Base-by-base conservation (phyloP, 495 filamentous ascomycete species). In the Hypomontagnella submonticulosa region DNA sequence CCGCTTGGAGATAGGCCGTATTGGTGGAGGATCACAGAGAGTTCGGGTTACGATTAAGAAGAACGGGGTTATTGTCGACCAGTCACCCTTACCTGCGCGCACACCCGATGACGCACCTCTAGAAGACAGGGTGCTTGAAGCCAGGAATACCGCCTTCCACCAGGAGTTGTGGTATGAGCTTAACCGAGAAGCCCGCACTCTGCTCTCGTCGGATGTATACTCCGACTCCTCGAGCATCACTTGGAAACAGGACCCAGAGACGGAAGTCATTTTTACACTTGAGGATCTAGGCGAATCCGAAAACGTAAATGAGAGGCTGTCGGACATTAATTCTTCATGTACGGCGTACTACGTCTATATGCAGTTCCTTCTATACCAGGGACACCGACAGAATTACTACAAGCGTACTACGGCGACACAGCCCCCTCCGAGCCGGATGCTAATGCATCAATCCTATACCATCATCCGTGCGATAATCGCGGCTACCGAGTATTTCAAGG, bases 81-180 rank as follows among this genome's bases (percentile, higher is more conserved):
- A 75, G 38, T 88, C 86, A 1, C 70, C 66, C 20, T 63, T 84
- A 0, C 77, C 80, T 4, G 54, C 61, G 16, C 77, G 76, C 41
- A 70, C 75, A 33, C 72, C 73, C 55, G 80, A 67, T 63, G 72
- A 70, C 54, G 71, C 74, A 19, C 78, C 69, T 47, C 61, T 80
- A 19, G 87, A 93, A 61, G 80, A 87, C 34, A 84, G 84, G 6
- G 91, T 98, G 42, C 82, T 89, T 13, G 88, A 92, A 65, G 92
- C 93, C 9, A 88, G 93, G 23, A 90, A 99, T 73, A 92, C 90
- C 55, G 81, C 96, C 1, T 97, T 91, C 71, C 90, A 93, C 53
- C 89, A 97, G 69, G 96, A 99, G 71, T 76, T 99, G n/a, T 96
- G 92, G 82, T 88, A 96, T 63, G 95, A 98, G 75, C 75, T 99